Conservation (phyloP, 202 grass and related monocot genomes). For the Carex sylvatica region DNA sequence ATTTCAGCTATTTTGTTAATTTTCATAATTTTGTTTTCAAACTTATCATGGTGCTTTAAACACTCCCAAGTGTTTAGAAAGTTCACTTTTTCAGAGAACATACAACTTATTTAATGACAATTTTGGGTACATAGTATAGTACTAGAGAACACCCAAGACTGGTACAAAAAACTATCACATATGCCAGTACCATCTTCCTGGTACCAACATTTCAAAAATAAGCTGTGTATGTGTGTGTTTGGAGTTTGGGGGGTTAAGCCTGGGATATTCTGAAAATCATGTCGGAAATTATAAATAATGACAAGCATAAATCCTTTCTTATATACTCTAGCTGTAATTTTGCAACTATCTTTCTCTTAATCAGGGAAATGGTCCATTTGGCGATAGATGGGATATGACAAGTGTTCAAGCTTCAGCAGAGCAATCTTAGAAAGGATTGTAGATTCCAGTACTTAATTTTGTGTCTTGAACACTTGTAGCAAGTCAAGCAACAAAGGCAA, state of each 20-base stretch:
- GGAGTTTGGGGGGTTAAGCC: too few relatives aligned
- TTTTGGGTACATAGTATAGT: not conserved
- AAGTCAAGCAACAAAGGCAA: conserved; percentile 21
- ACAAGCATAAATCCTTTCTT: not conserved
- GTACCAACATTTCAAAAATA: not conserved
- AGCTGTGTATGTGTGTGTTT: not conserved
- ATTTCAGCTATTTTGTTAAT: not conserved
- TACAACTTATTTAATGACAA: not conserved
- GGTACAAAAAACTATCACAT: not conserved
- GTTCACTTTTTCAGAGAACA: not conserved
- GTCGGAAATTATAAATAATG: not conserved
- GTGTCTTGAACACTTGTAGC: too few relatives aligned
- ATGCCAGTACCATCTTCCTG: not conserved
- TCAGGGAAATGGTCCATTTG: conserved; percentile 98
- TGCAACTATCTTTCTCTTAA: conserved; percentile 25
- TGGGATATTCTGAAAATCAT: not conserved
- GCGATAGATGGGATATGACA: conserved; percentile 98
- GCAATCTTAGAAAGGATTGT: conserved; percentile 86
- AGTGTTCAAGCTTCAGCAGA: conserved; percentile 92
- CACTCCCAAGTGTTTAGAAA: not conserved
- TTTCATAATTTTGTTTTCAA: not conserved
- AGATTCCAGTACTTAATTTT: too few relatives aligned
- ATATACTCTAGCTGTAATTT: not conserved
- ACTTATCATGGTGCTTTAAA: conserved; percentile 10
- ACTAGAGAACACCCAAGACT: not conserved